Percentiles rank a stretch among this genome's conserved stretches.
Evolutionary conservation across 2,329 filamentous ascomycete species (phyloP).

Genomic region (Chalaropsis thielavioides): DNA sequence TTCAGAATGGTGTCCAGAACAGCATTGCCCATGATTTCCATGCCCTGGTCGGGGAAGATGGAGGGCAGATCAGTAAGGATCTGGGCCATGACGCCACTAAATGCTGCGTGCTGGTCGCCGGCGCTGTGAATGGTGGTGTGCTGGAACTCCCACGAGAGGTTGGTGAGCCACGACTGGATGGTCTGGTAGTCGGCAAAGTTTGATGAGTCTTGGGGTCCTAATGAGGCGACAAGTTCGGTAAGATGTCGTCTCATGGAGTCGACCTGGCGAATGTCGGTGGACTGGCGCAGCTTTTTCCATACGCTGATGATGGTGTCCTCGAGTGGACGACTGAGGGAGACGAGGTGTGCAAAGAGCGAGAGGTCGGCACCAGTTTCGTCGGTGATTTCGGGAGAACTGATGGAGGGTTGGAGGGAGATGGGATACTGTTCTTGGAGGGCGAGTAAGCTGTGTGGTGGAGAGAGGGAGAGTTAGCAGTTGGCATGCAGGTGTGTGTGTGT

Average conservation of each 20-base stretch:
- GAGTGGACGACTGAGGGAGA: constrained; percentile 44
- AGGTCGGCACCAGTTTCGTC: constrained; percentile 16
- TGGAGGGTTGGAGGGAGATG: constrained; percentile 53
- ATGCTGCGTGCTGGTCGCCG: constrained; percentile 12
- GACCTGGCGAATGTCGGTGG: constrained; percentile 48
- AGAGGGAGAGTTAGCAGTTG: neutral
- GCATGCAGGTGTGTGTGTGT: too few relatives aligned
- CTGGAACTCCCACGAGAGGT: constrained; percentile 41
- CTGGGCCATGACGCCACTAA: constrained; percentile 15
- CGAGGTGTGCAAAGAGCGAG: constrained; percentile 34
- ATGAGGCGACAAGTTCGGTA: constrained; percentile 11
- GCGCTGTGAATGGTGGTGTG: constrained; percentile 12
- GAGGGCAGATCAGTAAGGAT: constrained; percentile 51
- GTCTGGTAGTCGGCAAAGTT: constrained; percentile 35
- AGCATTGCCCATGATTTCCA: constrained; percentile 61
- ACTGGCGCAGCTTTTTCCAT: constrained; percentile 45
- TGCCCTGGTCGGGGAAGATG: constrained; percentile 55
- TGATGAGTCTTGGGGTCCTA: constrained; percentile 25
- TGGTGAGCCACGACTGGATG: constrained; percentile 48
- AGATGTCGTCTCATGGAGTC: constrained; percentile 33
- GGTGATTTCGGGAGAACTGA: constrained; percentile 29
- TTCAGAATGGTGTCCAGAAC: constrained; percentile 56
- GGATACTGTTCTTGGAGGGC: constrained; percentile 56
- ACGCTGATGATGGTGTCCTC: constrained; percentile 38
- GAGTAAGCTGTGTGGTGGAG: constrained; percentile 52